Evolutionary conservation across 805 yeast species (phyloP).

Genomic region (Candida pseudofarinosa): DNA sequence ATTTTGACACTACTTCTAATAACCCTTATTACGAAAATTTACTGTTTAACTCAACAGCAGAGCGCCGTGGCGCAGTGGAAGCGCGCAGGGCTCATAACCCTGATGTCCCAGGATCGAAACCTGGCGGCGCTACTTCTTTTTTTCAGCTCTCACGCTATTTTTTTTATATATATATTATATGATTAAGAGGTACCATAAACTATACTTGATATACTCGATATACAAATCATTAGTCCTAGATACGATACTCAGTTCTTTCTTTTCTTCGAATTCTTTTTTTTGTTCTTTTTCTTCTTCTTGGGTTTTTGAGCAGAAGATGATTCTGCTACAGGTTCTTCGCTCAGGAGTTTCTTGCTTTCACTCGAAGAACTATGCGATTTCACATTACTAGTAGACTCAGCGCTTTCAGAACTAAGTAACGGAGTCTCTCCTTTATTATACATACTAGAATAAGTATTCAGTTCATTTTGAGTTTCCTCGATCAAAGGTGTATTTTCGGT

Average conservation of each 20-base stretch:
- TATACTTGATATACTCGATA: neutral
- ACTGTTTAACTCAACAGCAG: too few species aligned
- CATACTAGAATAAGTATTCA: neutral
- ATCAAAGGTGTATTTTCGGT: conserved; percentile 7
- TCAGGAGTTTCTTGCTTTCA: neutral
- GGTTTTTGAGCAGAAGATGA: neutral
- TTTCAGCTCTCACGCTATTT: conserved; percentile 11
- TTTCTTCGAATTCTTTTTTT: neutral
- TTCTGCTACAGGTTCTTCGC: neutral
- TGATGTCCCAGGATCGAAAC: conserved; percentile 98
- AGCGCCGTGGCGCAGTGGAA: conserved; percentile 99
- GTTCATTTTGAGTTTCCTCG: neutral
- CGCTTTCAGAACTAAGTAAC: neutral
- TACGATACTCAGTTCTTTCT: neutral
- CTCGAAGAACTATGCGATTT: neutral
- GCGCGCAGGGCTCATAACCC: conserved; percentile 99
- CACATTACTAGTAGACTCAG: neutral
- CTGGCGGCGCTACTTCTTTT: conserved; percentile 74
- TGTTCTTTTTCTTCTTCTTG: neutral
- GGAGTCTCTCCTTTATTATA: neutral
- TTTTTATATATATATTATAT: too few species aligned
- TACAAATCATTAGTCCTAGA: neutral
- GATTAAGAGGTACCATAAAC: too few species aligned
- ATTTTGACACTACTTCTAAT: too few species aligned
- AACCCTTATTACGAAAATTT: too few species aligned